phyloP scores from a whole-genome alignment of 2,329 filamentous ascomycete genomes.

The Coleophoma eucalyptorum region DNA sequence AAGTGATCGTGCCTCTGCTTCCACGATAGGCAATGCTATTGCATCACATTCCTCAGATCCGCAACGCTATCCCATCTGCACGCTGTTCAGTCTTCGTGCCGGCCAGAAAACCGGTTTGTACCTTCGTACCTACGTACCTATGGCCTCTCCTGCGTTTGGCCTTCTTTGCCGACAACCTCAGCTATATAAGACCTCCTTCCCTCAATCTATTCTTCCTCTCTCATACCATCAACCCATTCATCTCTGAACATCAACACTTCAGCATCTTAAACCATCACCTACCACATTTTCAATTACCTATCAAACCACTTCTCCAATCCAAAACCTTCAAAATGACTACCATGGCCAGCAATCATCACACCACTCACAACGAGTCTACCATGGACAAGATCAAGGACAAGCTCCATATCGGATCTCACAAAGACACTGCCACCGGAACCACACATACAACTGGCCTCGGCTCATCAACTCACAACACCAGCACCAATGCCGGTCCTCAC shows the following conservation, averaged over 20 bases:
- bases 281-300: background rate
- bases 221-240: background rate
- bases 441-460: background rate
- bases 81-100: too few relatives aligned
- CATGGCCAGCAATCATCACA: slow-evolving; percentile 12
- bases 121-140: too few relatives aligned
- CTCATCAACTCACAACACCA: background rate
- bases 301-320: background rate
- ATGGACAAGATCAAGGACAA: slow-evolving; percentile 14
- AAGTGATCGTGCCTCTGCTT: too few relatives aligned
- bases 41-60: too few relatives aligned
- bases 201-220: background rate
- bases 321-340: slow-evolving; percentile 43
- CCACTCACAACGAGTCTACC: slow-evolving; percentile 21
- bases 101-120: too few relatives aligned
- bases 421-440: slow-evolving; percentile 9
- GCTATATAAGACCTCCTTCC: background rate
- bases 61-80: too few relatives aligned
- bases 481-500: slow-evolving; percentile 27
- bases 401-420: slow-evolving; percentile 51
- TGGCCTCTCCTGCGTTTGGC: too few relatives aligned
- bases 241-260: background rate
- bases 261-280: background rate
- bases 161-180: background rate
- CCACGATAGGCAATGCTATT: too few relatives aligned